Base-by-base conservation (phyloP, 2,329 filamentous ascomycete species). In the Sordariomycetes sp. region DNA sequence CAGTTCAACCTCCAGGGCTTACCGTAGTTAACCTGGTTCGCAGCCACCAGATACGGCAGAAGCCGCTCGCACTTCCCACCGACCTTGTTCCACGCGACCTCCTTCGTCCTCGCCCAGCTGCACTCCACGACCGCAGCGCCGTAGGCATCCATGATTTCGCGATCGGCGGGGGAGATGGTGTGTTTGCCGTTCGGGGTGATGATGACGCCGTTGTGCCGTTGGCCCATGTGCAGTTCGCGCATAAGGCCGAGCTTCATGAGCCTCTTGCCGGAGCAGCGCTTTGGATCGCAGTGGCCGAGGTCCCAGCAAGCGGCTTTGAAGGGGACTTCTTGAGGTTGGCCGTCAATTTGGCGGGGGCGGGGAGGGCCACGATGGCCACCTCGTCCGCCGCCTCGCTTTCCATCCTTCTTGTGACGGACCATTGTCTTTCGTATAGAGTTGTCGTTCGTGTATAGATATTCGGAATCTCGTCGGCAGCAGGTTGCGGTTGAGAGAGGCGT, bases 281-380 rank as follows among this genome's bases (percentile, higher is more conserved):
- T 96, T 8, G 90, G 86, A 53, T 98, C 92, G 66, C 92, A 98
- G 64, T 98, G 92, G 41, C 88, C 90, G 21, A 98, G 71, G 53
- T 98, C 92, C 92, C 92, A 98, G 58, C 90, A 95, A 39, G 90
- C 92, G 32, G 92, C 90, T 62, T 93, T 94, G 72, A 88, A 95
- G 16, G 25, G 62, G 78, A 43, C 48, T 72, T 32, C 49, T 40
- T 35, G 48, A 38, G 36, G 49, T 41, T 30, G 44, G 46, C 46
- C 46, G 35, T 65, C 56, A 42, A 60, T 46, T 44, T 68, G 63
- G 41, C 69, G 66, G 42, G 69, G 64, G 42, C 75, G 69, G 40
- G 77, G 70, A 11, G 68, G 61, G 40, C 75, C 68, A 44, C 68
- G 70, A 46, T 65, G 64, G 49, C 67, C 70, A n/a, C n/a, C n/a